A percentile compares a stretch with the other conserved stretches of the same genome.
Conservation (phyloP, 306 rosid species). For the Phaseolus lunatus region DNA sequence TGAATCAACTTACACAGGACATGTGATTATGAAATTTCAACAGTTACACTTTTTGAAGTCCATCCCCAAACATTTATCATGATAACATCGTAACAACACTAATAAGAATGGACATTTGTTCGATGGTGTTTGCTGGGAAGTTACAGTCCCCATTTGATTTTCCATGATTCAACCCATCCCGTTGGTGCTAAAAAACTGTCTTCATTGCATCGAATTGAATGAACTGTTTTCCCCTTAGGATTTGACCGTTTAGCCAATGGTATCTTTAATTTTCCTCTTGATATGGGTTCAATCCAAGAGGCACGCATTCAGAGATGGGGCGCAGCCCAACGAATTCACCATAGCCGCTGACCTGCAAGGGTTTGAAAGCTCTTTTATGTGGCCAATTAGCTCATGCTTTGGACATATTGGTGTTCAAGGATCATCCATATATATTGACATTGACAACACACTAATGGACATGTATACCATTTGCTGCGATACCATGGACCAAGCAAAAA, state of each 20-base stretch:
- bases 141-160: slow-evolving; percentile 42
- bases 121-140: slow-evolving; percentile 45
- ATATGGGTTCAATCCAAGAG: slow-evolving; percentile 52
- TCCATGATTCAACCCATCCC: slow-evolving; percentile 45
- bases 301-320: slow-evolving; percentile 57
- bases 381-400: slow-evolving; percentile 66
- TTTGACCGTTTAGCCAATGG: slow-evolving; percentile 58
- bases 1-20: too few species aligned
- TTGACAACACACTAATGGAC: slow-evolving; percentile 75
- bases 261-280: slow-evolving; percentile 53
- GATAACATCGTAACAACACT: neutral
- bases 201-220: slow-evolving; percentile 40
- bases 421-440: slow-evolving; percentile 64
- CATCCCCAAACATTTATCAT: neutral
- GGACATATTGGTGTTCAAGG: slow-evolving; percentile 58
- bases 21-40: neutral
- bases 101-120: slow-evolving; percentile 16
- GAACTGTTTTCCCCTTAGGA: slow-evolving; percentile 43
- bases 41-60: neutral
- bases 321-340: slow-evolving; percentile 68
- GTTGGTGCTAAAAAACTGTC: slow-evolving; percentile 52
- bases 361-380: slow-evolving; percentile 58
- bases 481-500: slow-evolving; percentile 61
- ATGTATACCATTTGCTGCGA: slow-evolving; percentile 71
- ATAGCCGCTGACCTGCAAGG: slow-evolving; percentile 70